Conservation (phyloP, 805 yeast species). For the Zygosaccharomyces pseudorouxii region DNA sequence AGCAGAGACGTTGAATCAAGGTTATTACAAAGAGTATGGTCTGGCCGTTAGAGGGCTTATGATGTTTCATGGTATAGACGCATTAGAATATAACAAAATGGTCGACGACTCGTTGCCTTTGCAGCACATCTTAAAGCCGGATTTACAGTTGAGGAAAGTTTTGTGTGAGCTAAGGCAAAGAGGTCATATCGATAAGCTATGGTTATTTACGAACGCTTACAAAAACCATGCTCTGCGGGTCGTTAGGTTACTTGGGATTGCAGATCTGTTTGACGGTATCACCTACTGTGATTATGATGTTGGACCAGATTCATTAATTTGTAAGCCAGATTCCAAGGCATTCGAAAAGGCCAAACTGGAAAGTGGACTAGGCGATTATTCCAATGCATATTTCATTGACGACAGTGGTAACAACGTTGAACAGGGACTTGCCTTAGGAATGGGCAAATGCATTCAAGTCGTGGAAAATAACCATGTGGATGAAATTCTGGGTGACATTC, state of each 20-base stretch:
- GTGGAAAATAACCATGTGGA: slow-evolving; percentile 61
- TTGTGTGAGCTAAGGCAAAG: slow-evolving; percentile 40
- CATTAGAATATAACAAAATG: slow-evolving; percentile 77
- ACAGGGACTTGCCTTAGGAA: slow-evolving; percentile 68
- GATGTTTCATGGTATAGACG: slow-evolving; percentile 63
- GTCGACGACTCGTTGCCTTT: slow-evolving; percentile 93
- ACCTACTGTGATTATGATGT: slow-evolving; percentile 79
- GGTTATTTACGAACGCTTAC: slow-evolving; percentile 96
- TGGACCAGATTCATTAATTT: slow-evolving; percentile 57
- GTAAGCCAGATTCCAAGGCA: slow-evolving; percentile 81
- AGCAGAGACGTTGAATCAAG: slow-evolving; percentile 65
- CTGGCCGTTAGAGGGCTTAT: slow-evolving; percentile 88
- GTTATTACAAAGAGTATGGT: slow-evolving; percentile 83
- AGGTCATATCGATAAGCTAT: slow-evolving; percentile 63
- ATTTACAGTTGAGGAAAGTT: slow-evolving; percentile 49
- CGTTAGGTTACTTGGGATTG: slow-evolving; percentile 72
- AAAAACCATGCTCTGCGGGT: slow-evolving; percentile 84
- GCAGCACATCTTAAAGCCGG: slow-evolving; percentile 68
- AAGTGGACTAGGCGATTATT: slow-evolving; percentile 42
- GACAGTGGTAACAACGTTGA: slow-evolving; percentile 77
- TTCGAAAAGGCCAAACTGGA: slow-evolving; percentile 61
- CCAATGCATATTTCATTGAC: slow-evolving; percentile 71
- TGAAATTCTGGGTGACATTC: slow-evolving; percentile 33
- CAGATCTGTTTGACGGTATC: slow-evolving; percentile 91
- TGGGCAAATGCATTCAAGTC: slow-evolving; percentile 66